Evolutionary conservation across 2,329 filamentous ascomycete genomes (phyloP), one percentile per base, ranked within the genome.

Genomic region (Corinectria fuckeliana): DNA sequence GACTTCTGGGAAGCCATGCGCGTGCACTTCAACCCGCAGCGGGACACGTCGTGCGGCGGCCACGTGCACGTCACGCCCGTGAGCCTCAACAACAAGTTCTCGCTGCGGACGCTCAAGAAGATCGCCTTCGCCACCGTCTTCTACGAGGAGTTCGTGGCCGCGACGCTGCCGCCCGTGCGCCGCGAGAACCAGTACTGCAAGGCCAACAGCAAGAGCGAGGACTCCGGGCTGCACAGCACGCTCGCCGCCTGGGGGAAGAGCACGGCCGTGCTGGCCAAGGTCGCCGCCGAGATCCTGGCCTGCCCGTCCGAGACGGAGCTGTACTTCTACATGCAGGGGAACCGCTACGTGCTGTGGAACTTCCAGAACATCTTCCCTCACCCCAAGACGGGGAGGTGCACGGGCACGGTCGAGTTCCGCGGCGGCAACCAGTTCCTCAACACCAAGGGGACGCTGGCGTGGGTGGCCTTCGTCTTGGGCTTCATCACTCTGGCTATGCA

Each of bases 1-100:
- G 74, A 76, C 61, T 78, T 78, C 68, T 78, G 76, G 76, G 73
- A 77, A 65, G 75, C 75, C 60, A 76, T 78, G 76, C 71, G 71
- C 50, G 75, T 77, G n/a, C 74, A 77, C 66, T 78, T 78, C 60
- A 72, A 72, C 49, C 74, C 75, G 18, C 73, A 75, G 58, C 65
- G 69, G 28, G 73, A 76, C 55, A 47, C 65, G 21, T 75, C 72
- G 2, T 78, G 76, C 62, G 76, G 76, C 56, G 75, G 75, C 47
- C 76, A 78, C 64, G 74, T 78, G 57, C 76, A 78, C 66, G 73
- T 78, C 61, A 77, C 76, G 20, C 75, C 75, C 26, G 64, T 75
- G 38, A 72, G 66, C 28, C 55, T 59, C 48, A 68, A 70, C 50
- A 75, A 72, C 66, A 72, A 71, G 58, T 78, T 78, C 67, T 72